phyloP scores from a whole-genome alignment of 164 flowering plant species.

The Annona squamosa region DNA sequence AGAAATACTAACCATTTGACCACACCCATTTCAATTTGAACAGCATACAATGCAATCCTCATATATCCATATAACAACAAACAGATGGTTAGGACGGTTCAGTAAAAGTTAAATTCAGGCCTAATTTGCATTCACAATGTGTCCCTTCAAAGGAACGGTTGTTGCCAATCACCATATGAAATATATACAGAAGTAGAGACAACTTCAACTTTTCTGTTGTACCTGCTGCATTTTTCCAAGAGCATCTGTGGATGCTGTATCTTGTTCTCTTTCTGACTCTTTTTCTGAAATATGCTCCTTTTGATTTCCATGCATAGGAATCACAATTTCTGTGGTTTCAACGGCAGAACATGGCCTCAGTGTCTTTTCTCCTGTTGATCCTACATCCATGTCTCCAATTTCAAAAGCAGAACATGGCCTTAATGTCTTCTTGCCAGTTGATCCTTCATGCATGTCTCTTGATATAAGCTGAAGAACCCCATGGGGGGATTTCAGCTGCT shows the following conservation, averaged over 20 bases:
- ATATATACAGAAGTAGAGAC: not conserved
- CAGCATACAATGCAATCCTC: not conserved
- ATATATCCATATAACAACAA: not conserved
- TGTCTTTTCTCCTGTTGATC: slow-evolving; percentile 14
- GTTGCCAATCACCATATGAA: not conserved
- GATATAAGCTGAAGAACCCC: slow-evolving; percentile 20
- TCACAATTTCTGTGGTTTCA: slow-evolving; percentile 14
- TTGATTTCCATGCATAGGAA: slow-evolving; percentile 9
- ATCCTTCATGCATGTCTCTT: slow-evolving; percentile 7
- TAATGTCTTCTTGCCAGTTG: slow-evolving; percentile 15
- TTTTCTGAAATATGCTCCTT: slow-evolving; percentile 7
- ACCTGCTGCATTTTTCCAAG: slow-evolving; percentile 25
- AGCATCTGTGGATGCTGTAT: slow-evolving; percentile 7
- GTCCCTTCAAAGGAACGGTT: not conserved
- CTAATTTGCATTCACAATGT: not conserved
- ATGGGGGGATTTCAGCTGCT: slow-evolving; percentile 18
- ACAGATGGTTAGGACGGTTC: not conserved
- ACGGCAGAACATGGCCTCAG: slow-evolving; percentile 15
- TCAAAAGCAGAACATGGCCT: slow-evolving; percentile 15
- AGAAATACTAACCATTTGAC: not conserved
- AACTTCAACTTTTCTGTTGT: not conserved
- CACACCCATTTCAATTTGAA: not conserved
- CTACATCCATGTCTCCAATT: slow-evolving; percentile 8
- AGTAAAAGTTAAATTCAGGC: not conserved
- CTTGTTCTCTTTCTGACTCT: slow-evolving; percentile 16